Evolutionary conservation across 2,329 filamentous ascomycete genomes (phyloP).

Genomic region (Phaeoacremonium minimum): DNA sequence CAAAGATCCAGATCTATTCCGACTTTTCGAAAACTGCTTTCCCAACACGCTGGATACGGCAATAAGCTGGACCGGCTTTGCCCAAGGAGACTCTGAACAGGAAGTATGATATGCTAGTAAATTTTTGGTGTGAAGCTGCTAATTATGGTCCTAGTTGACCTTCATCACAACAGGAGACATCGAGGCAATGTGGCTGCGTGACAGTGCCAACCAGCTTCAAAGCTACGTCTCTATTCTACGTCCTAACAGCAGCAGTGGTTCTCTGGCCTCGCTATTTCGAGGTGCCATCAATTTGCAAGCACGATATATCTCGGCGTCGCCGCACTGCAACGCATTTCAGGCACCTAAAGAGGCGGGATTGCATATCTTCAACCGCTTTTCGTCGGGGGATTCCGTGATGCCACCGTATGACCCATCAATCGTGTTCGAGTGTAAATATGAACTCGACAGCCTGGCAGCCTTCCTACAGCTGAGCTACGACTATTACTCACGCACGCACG

Average conservation of each 20-base stretch:
- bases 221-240: conserved; percentile 55
- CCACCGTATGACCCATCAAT: conserved; percentile 52
- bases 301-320: conserved; percentile 55
- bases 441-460: conserved; percentile 74
- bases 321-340: conserved; percentile 82
- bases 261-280: conserved; percentile 58
- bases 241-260: conserved; percentile 40
- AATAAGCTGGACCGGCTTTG: conserved; percentile 60
- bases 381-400: conserved; percentile 10
- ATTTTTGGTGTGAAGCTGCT: not conserved
- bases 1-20: conserved; percentile 54
- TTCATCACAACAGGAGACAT: conserved; percentile 75
- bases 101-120: conserved; percentile 14
- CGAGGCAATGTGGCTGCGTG: conserved; percentile 77
- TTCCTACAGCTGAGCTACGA: conserved; percentile 70
- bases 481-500: conserved; percentile 65
- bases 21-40: conserved; percentile 72
- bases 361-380: conserved; percentile 6
- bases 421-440: conserved; percentile 83
- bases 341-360: conserved; percentile 66
- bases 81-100: conserved; percentile 38
- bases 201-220: conserved; percentile 67
- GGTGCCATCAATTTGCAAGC: conserved; percentile 63
- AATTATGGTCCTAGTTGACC: conserved; percentile 51
- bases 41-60: conserved; percentile 72